Evolutionary conservation across 495 filamentous ascomycete genomes (phyloP).

Genomic region (Hypoxylon intermedium): DNA sequence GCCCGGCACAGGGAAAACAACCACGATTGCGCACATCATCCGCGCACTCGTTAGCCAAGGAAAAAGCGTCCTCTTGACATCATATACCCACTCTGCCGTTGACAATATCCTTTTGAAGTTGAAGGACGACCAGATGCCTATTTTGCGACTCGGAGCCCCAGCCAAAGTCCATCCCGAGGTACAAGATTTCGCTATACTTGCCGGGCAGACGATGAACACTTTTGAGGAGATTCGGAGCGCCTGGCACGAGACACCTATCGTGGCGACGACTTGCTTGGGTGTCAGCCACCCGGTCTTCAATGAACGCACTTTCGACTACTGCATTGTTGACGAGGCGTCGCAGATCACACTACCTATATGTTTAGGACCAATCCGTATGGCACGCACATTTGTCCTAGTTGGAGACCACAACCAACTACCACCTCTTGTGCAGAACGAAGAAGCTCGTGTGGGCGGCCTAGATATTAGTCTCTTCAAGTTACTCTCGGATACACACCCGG

Average conservation of each 20-base stretch:
- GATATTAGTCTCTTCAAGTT: conserved; percentile 94
- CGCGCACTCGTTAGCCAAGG: conserved; percentile 85
- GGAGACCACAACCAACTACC: conserved; percentile 96
- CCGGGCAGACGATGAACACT: conserved; percentile 69
- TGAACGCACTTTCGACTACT: conserved; percentile 93
- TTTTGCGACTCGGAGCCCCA: conserved; percentile 80
- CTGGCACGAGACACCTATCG: conserved; percentile 83
- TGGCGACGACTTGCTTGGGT: conserved; percentile 93
- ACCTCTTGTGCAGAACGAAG: conserved; percentile 90
- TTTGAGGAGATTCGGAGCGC: conserved; percentile 83
- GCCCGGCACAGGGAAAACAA: conserved; percentile 98
- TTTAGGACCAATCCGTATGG: conserved; percentile 90
- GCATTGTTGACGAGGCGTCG: conserved; percentile 96
- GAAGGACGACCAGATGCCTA: conserved; percentile 75
- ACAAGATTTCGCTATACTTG: conserved; percentile 79
- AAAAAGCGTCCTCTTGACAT: conserved; percentile 91
- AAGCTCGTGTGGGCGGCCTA: conserved; percentile 82
- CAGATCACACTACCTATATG: conserved; percentile 97
- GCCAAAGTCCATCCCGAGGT: conserved; percentile 90
- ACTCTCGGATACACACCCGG: conserved; percentile 84
- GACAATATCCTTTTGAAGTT: conserved; percentile 97
- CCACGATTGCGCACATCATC: conserved; percentile 97
- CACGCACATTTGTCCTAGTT: conserved; percentile 90
- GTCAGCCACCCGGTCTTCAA: conserved; percentile 88
- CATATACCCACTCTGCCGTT: conserved; percentile 95